phyloP scores from a whole-genome alignment of 257 asterid genomes.

The Galeopsis tetrahit region DNA sequence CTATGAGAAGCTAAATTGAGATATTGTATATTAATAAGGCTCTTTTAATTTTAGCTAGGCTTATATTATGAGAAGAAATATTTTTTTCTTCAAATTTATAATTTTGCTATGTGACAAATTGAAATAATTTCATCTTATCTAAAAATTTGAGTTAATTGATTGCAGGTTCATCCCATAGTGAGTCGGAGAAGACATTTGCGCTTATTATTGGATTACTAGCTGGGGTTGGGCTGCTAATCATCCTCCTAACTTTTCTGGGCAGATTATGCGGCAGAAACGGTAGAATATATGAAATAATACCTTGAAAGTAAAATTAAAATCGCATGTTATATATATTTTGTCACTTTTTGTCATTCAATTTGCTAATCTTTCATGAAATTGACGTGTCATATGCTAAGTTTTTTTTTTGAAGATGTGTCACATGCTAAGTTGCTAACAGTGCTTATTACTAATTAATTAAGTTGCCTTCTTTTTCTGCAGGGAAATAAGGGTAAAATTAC shows the following conservation, averaged over 20 bases:
- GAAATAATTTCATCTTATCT: no score
- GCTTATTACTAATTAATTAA: background rate
- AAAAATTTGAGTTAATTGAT: background rate
- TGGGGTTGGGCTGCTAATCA: conserved; percentile 65
- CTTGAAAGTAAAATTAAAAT: background rate
- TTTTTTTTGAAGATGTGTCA: background rate
- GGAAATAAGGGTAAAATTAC: conserved; percentile 48
- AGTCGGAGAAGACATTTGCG: conserved; percentile 81
- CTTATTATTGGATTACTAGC: conserved; percentile 73
- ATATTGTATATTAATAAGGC: no score
- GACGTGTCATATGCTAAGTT: background rate
- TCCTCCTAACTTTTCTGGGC: conserved; percentile 67
- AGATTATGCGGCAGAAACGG: conserved; percentile 62
- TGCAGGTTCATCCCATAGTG: conserved; percentile 58
- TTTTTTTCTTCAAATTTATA: no score
- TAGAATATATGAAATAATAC: background rate
- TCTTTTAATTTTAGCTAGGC: no score
- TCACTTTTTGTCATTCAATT: background rate
- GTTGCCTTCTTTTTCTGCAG: conserved; percentile 43
- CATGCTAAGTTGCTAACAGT: background rate
- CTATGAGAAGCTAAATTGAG: no score
- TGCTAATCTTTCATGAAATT: background rate
- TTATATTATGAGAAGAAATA: no score
- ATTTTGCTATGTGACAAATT: no score
- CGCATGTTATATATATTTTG: background rate